A percentile compares a stretch with the other conserved stretches of the same genome.
phyloP scores from a whole-genome alignment of 2,329 filamentous ascomycete genomes.

The Hymenoscyphus infarciens region DNA sequence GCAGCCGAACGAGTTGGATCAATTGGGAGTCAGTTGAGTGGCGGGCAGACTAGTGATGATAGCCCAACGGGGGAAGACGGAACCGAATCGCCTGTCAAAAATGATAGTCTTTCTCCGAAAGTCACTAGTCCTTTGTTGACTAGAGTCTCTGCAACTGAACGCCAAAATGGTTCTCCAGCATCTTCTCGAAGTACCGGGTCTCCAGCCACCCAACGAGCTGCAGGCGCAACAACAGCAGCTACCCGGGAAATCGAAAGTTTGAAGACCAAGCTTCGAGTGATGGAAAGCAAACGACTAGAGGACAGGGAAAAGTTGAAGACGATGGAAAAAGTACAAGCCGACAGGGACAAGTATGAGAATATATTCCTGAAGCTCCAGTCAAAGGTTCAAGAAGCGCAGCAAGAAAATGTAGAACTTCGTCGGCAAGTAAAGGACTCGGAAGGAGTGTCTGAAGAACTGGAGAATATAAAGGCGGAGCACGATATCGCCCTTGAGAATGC shows the following conservation, averaged over 20 bases:
- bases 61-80: slow-evolving; percentile 31
- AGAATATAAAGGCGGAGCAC: slow-evolving; percentile 75
- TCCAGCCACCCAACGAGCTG: slow-evolving; percentile 23
- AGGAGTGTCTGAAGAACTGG: slow-evolving; percentile 63
- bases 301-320: slow-evolving; percentile 81
- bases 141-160: slow-evolving; percentile 26
- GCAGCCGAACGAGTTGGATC: slow-evolving; percentile 32
- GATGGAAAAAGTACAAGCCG: slow-evolving; percentile 70
- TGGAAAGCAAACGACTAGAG: slow-evolving; percentile 83
- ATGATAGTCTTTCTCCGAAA: slow-evolving; percentile 34
- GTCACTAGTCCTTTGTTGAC: slow-evolving; percentile 30
- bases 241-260: slow-evolving; percentile 75
- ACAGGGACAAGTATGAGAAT: slow-evolving; percentile 72
- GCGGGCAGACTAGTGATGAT: slow-evolving; percentile 29
- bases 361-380: slow-evolving; percentile 89
- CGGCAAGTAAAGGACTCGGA: slow-evolving; percentile 76
- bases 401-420: slow-evolving; percentile 73
- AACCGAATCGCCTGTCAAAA: slow-evolving; percentile 46
- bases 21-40: slow-evolving; percentile 33
- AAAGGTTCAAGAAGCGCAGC: slow-evolving; percentile 81
- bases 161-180: slow-evolving; percentile 23
- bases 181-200: slow-evolving; percentile 28
- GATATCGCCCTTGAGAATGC: slow-evolving; percentile 83
- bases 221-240: slow-evolving; percentile 29
- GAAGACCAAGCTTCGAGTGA: slow-evolving; percentile 78